Evolutionary conservation across 73 alveolate genomes (phyloP), one percentile per base, ranked within the genome.

Genomic region (Urostyla sp.): DNA sequence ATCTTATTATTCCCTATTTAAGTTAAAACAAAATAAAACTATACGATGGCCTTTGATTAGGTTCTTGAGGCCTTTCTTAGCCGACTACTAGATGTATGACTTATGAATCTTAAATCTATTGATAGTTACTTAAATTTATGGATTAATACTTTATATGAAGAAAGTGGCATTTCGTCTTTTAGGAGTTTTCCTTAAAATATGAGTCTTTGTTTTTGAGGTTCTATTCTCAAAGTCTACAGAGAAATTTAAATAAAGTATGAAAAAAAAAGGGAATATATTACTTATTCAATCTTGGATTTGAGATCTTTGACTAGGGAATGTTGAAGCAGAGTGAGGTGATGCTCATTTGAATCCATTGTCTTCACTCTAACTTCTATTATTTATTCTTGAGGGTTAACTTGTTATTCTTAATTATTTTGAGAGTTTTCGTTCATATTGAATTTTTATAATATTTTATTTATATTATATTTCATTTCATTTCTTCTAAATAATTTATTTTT

Each of bases 31-130:
- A n/a, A n/a, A n/a, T n/a, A n/a, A n/a, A n/a, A n/a, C n/a, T 16
- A 11, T 10, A 16, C 92, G 84, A 40, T 44, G 45, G 52, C 89
- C 66, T 57, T 76, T 77, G 76, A 32, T 23, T 27, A 28, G 51
- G 67, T 36, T 66, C 74, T 23, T 35, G 45, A 49, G 57, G 58
- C 59, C 73, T 15, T 78, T 34, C 32, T 45, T 67, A 40, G 49
- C 79, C 44, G 67, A 97, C 99, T 30, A 94, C 89, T 59, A 95
- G 90, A 55, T 92, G 97, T 30, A 95, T 63, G 4, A 95, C 99
- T 73, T 94, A 90, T 31, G 80, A 89, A 83, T 95, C 94, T 54
- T 94, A 77, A 49, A 94, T 92, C 95, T 94, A 63, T 2, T 43
- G 21, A 18, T 38, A 50, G 11, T 48, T 13, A 15, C 16, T 53